Percentiles rank a stretch among this genome's conserved stretches.
These are phyloP conservation scores for Dalbergia oliveri DNA, from an alignment of 306 rosid species.

Conservation along the genomic window DNA sequence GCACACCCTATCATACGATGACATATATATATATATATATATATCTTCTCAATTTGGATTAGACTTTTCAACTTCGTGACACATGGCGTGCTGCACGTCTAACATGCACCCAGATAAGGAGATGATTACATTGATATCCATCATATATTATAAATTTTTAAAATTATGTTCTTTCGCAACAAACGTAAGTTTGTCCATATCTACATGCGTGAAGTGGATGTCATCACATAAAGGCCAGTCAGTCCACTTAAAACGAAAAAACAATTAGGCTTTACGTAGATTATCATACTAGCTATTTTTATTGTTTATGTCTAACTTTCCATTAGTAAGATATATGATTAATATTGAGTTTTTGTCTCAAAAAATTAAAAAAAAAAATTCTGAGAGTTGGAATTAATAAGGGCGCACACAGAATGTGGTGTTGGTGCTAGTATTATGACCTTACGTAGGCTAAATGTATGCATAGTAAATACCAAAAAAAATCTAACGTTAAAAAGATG, in stretches of 20 bases:
- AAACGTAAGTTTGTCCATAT: slow-evolving; percentile 1
- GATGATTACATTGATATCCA: too few relatives aligned
- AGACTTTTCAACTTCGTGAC: not conserved
- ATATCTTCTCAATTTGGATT: slow-evolving; percentile 32
- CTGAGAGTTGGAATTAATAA: too few relatives aligned
- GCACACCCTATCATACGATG: not conserved
- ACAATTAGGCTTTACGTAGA: not conserved
- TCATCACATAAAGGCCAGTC: not conserved
- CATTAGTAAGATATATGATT: not conserved
- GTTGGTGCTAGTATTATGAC: not conserved
- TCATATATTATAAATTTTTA: too few relatives aligned
- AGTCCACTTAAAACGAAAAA: not conserved
- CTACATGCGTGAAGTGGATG: not conserved
- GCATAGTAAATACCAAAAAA: not conserved
- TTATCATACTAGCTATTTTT: not conserved
- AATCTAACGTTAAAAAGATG: not conserved
- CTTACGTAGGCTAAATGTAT: not conserved
- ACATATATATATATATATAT: too few relatives aligned
- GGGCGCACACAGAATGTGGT: not conserved
- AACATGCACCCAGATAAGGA: not conserved
- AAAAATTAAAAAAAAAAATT: too few relatives aligned
- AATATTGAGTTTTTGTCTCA: too few relatives aligned
- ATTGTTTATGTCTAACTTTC: not conserved
- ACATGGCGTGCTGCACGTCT: slow-evolving; percentile 10
- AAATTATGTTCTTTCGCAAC: not conserved